A percentile compares a stretch with the other conserved stretches of the same genome.
These are phyloP conservation scores for Paraconiothyrium sp. DNA, from an alignment of 2,329 filamentous ascomycete species.

Conservation along the genomic window DNA sequence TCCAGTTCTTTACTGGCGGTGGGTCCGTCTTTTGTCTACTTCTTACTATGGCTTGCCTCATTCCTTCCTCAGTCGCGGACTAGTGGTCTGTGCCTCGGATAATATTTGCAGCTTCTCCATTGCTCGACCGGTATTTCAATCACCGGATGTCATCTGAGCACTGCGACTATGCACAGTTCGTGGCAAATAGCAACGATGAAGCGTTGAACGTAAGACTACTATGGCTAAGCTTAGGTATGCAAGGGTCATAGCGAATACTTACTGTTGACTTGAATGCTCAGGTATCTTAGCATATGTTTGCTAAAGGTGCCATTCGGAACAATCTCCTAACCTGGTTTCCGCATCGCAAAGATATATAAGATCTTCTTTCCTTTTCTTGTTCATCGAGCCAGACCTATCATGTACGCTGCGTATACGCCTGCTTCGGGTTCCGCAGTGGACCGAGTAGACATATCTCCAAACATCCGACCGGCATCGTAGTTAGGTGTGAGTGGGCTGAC, in stretches of 20 bases:
- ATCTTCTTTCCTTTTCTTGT: background rate
- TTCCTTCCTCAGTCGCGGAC: too few species aligned
- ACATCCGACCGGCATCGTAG: conserved; percentile 16
- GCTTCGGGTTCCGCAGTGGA: conserved; percentile 15
- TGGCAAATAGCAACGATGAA: background rate
- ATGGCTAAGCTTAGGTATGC: background rate
- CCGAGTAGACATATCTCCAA: conserved; percentile 18
- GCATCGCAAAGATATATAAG: background rate
- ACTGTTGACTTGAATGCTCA: background rate
- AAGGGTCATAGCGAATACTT: background rate
- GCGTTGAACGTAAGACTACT: background rate
- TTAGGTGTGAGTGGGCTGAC: conserved; percentile 17
- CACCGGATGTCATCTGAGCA: background rate
- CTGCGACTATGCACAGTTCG: background rate
- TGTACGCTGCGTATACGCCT: conserved; percentile 17
- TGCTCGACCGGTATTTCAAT: background rate
- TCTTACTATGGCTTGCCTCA: too few species aligned
- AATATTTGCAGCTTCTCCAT: too few species aligned
- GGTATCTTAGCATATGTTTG: background rate
- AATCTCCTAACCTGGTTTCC: background rate
- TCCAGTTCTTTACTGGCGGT: background rate
- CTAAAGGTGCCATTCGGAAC: background rate
- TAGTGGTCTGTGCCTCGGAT: too few species aligned
- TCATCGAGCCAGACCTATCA: conserved; percentile 9
- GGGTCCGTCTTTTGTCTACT: background rate